phyloP scores from a whole-genome alignment of 2,329 filamentous ascomycete genomes.

The Leptosphaerulina australis region DNA sequence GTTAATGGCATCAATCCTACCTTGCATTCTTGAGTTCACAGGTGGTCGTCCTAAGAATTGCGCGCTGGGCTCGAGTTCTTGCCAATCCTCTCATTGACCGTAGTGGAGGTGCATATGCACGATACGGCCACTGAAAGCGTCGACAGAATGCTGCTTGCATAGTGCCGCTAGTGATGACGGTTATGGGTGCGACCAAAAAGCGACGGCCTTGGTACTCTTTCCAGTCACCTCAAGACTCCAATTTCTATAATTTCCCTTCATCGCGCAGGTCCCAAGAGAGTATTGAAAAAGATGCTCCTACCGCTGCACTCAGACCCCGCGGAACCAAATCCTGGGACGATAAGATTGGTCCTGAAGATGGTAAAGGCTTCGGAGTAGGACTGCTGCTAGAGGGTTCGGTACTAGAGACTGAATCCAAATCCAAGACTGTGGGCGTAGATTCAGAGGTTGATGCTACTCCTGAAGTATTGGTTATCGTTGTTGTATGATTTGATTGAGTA shows the following conservation, averaged over 20 bases:
- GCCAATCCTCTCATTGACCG: conserved; percentile 13
- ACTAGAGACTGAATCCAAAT: neutral
- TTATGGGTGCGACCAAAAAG: conserved; percentile 15
- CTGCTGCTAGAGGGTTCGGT: neutral
- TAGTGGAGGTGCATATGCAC: conserved; percentile 12
- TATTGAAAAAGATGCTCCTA: neutral
- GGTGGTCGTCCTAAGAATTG: conserved; percentile 5
- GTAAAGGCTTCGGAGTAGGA: neutral
- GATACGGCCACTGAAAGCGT: conserved; percentile 10
- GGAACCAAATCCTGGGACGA: neutral
- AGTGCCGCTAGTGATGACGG: conserved; percentile 1
- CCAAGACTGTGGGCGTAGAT: neutral
- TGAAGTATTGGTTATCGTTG: too few species aligned
- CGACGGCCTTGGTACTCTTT: conserved; percentile 3
- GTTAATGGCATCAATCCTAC: conserved; percentile 13
- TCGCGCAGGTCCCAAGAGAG: conserved; percentile 6
- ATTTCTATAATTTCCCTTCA: neutral
- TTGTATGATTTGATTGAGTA: too few species aligned
- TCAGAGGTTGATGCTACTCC: neutral
- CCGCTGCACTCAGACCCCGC: conserved; percentile 2
- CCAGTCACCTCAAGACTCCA: neutral
- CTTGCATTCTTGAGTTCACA: conserved; percentile 3
- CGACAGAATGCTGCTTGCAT: conserved; percentile 16
- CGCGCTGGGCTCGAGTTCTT: conserved; percentile 7
- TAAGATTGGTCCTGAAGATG: neutral